Base-by-base conservation (phyloP, 495 filamentous ascomycete species). In the Saxispiralis lemnorum region DNA sequence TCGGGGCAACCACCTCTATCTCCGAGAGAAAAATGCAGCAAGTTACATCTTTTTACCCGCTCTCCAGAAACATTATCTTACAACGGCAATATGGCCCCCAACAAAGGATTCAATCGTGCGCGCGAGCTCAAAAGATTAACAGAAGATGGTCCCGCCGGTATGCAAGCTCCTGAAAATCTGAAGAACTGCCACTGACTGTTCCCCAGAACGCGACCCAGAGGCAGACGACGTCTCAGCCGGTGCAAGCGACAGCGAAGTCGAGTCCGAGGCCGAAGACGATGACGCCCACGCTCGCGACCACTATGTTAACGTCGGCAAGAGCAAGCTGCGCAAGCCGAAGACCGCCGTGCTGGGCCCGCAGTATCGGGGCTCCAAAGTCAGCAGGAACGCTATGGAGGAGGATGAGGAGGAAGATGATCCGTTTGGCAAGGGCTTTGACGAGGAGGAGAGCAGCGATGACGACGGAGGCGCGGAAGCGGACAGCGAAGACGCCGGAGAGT, bases 191-290 rank as follows among this genome's bases (percentile, higher is more conserved):
- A 19, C 43, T 55, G n/a, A 55, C 37, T 31, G 31, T 35, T 15
- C 16, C 18, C 6, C 53, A 93, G 88, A 97, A 57, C 81, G 81
- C 55, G 88, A 97, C 57, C 84, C 84, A 0, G 88, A 96, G 65
- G 77, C 44, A 17, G 38, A 53, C 16, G 52, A 53, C 35, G 51
- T 79, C 51, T 70, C 78, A 39, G 73, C 69, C 14, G 67, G 59
- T 28, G 65, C 63, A 9, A 67, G 56, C 38, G 65, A 66, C 17
- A 77, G 70, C 50, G 72, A 69, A 21, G 72, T 70, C 15, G 76
- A 75, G 13, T 59, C 49, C 33, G 53, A 51, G 9, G 50, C 53
- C 31, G 67, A 58, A 19, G 59, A 45, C 31, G 60, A 76, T 51
- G 62, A 60, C 59, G 55, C 69, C 48, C 59, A 75, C 55, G 65